A percentile compares a stretch with the other conserved stretches of the same genome.
phyloP scores from a whole-genome alignment of 495 filamentous ascomycete genomes.

The Aspergillus saccharolyticus region DNA sequence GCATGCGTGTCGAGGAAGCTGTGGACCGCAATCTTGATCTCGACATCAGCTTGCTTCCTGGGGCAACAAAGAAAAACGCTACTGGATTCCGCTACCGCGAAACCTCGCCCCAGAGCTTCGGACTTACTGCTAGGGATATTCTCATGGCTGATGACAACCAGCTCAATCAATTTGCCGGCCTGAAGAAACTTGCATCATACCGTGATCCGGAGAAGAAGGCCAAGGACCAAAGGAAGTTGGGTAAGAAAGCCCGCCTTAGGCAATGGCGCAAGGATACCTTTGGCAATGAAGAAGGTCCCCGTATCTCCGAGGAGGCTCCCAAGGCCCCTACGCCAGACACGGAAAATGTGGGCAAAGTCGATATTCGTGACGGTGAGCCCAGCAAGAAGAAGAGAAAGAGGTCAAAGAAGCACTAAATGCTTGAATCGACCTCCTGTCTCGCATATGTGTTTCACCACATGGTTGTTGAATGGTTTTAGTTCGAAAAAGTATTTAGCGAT shows the following conservation, averaged over 20 bases:
- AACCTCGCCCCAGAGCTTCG: slow-evolving; percentile 84
- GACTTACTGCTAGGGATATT: slow-evolving; percentile 83
- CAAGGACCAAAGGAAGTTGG: slow-evolving; percentile 77
- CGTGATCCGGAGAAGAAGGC: slow-evolving; percentile 81
- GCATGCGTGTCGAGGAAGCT: slow-evolving; percentile 77
- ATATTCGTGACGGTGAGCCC: slow-evolving; percentile 44
- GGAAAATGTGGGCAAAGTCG: slow-evolving; percentile 29
- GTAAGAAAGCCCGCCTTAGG: slow-evolving; percentile 84
- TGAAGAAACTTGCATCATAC: slow-evolving; percentile 92
- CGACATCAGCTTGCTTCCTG: slow-evolving; percentile 54
- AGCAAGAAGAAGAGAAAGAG: slow-evolving; percentile 46
- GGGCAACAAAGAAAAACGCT: slow-evolving; percentile 49
- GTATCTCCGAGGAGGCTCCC: slow-evolving; percentile 27
- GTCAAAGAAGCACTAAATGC: slow-evolving; percentile 41
- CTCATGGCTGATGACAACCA: slow-evolving; percentile 82
- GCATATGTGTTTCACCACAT: neutral
- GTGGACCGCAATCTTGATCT: slow-evolving; percentile 77
- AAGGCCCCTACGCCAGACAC: slow-evolving; percentile 23
- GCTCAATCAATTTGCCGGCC: slow-evolving; percentile 83
- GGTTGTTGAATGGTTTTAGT: neutral
- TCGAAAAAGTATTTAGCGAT: neutral
- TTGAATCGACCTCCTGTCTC: neutral
- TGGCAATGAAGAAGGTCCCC: slow-evolving; percentile 64
- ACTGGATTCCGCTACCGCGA: slow-evolving; percentile 83
- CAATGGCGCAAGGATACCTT: slow-evolving; percentile 94